Evolutionary conservation across 495 filamentous ascomycete genomes (phyloP).

Genomic region (Aspergillus mulundensis): DNA sequence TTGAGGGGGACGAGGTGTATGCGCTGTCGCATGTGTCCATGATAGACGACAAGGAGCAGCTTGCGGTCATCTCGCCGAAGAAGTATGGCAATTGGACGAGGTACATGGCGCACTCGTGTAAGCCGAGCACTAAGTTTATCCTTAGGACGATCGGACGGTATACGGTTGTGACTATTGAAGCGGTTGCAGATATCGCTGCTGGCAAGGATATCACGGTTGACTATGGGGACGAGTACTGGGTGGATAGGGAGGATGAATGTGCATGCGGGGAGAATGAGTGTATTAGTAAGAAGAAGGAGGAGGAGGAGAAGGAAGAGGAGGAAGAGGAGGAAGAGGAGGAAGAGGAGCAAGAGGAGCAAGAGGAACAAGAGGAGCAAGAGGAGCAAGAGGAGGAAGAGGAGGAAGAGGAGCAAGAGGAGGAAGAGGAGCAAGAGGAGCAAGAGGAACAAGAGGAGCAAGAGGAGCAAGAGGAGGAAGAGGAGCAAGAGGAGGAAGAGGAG

Average conservation of each 20-base stretch:
- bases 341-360: no score
- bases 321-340: no score
- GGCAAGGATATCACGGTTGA: conserved; percentile 34
- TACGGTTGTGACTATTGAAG: conserved; percentile 19
- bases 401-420: no score
- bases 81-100: conserved; percentile 51
- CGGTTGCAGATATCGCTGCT: conserved; percentile 22
- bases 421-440: no score
- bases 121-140: conserved; percentile 38
- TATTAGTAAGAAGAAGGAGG: neutral
- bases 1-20: conserved; percentile 6
- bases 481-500: no score
- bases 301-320: no score
- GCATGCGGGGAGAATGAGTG: conserved; percentile 7
- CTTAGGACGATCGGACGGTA: conserved; percentile 21
- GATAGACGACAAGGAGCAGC: neutral
- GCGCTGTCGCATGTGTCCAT: conserved; percentile 3
- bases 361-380: no score
- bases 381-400: no score
- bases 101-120: conserved; percentile 73
- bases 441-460: no score
- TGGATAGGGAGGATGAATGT: neutral
- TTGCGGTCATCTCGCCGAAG: conserved; percentile 2
- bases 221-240: conserved; percentile 34
- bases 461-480: no score